Base-by-base conservation (phyloP, 176 grass and related monocot genomes). In the Hordeum marinum region DNA sequence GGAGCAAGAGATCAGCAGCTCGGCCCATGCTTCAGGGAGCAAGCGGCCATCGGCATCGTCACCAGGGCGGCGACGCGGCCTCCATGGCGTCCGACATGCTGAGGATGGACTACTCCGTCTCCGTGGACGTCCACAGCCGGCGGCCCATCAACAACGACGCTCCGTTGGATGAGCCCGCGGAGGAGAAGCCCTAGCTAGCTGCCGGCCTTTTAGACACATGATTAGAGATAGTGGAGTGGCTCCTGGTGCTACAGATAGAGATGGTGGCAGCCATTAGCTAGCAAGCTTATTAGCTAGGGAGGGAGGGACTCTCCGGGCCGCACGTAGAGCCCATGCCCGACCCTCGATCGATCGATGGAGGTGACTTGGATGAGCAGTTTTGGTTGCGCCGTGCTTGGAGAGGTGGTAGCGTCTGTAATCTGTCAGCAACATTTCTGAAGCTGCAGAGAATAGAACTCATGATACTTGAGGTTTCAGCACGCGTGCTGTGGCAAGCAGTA, bases 121-220 rank as follows among this genome's bases (percentile, higher is more conserved):
- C n/a, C 54, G 8, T 6, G 35, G 18, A n/a, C 3, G 45, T 64
- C 4, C 83, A 31, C 21, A 77, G 67, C 61, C 90, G 84, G n/a
- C 80, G 58, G 9, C 90, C 93, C n/a, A 89, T 92, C 70, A 86
- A 93, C 84, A 95, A 92, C 37, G 88, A 77, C n/a, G 86, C 75
- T 3, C 85, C 85, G 6, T 46, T 87, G 8, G 68, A 71, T 9
- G 78, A 78, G n/a, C 76, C 73, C 10, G 50, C 11, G 43, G 42
- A 88, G 9, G 17, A 88, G 15, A 92, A 74, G 77, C 89, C 81
- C 0, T 91, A 81, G 70, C 26, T 64, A 27, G n/a, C 54, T 45
- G 23, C 21, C 20, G 15, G 15, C 7, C 48, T n/a, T n/a, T n/a
- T 6, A 52, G 15, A 52, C 48, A 18, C 15, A 6, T 0, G 48